Evolutionary conservation across 371 early-diverging fungal species (phyloP).

Genomic region (Circinella umbellata): DNA sequence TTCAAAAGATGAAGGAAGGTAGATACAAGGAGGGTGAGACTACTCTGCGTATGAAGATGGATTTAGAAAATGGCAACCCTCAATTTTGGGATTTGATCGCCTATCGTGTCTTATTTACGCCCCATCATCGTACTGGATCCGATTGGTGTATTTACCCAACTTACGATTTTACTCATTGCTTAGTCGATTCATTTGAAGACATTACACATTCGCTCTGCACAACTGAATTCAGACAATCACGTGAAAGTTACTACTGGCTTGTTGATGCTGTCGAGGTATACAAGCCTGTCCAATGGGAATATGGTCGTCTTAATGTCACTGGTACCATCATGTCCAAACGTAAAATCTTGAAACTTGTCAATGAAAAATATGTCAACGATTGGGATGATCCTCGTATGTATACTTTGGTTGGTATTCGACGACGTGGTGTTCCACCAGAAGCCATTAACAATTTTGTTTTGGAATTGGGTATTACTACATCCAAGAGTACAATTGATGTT

Average conservation of each 20-base stretch:
- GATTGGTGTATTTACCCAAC: constrained; percentile 99
- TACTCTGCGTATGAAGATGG: constrained; percentile 99
- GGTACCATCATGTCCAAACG: constrained; percentile 99
- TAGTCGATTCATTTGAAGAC: constrained; percentile 99
- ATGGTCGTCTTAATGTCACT: constrained; percentile 95
- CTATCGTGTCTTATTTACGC: constrained; percentile 93
- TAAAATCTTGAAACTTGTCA: constrained; percentile 94
- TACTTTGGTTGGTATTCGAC: constrained; percentile 96
- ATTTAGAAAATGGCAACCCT: constrained; percentile 94
- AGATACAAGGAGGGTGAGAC: constrained; percentile 94
- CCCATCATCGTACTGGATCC: constrained; percentile 93
- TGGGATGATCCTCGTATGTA: constrained; percentile 99
- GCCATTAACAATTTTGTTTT: constrained; percentile 99
- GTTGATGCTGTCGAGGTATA: constrained; percentile 98
- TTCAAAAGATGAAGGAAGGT: constrained; percentile 98
- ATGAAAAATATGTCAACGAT: constrained; percentile 77
- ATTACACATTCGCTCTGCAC: constrained; percentile 99
- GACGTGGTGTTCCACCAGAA: constrained; percentile 98
- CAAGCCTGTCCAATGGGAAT: constrained; percentile 99
- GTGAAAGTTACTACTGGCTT: constrained; percentile 99
- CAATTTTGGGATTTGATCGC: constrained; percentile 99
- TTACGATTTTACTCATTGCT: constrained; percentile 99
- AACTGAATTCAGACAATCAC: constrained; percentile 94
- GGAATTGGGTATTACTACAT: constrained; percentile 92
- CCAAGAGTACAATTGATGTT: constrained; percentile 89